Evolutionary conservation across 1,139 yeast genomes (phyloP).

Genomic region (Yamadazyma epiphylla): DNA sequence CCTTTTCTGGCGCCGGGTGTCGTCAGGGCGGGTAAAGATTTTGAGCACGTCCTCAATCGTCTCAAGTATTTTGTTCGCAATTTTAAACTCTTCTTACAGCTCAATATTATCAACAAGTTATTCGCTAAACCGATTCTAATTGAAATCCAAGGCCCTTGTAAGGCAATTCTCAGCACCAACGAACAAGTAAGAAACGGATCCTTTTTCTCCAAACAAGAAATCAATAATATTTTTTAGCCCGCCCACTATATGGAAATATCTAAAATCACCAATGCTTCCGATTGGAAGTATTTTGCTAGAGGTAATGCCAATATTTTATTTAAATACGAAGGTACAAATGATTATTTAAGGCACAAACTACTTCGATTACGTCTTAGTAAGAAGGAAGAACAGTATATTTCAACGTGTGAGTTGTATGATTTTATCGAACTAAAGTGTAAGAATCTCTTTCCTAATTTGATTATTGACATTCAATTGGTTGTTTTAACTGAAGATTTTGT

Average conservation of each 20-base stretch:
- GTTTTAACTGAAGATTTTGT: conserved; percentile 34
- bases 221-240: conserved; percentile 5
- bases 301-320: conserved; percentile 47
- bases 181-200: conserved; percentile 11
- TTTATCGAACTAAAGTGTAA: conserved; percentile 42
- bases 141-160: conserved; percentile 24
- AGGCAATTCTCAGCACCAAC: conserved; percentile 19
- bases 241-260: conserved; percentile 34
- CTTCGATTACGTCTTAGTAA: conserved; percentile 35
- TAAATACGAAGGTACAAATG: conserved; percentile 35
- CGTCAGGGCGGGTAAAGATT: no score
- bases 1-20: no score
- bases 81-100: conserved; percentile 7
- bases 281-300: conserved; percentile 44
- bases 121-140: conserved; percentile 19
- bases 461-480: conserved; percentile 38
- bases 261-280: conserved; percentile 35
- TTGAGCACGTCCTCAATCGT: background rate
- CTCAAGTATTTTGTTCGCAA: conserved; percentile 6
- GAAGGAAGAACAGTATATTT: conserved; percentile 36
- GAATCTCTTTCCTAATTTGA: conserved; percentile 34
- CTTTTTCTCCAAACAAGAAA: conserved; percentile 22
- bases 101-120: conserved; percentile 12
- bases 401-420: conserved; percentile 41
- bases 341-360: conserved; percentile 32